phyloP scores from a whole-genome alignment of 2,329 filamentous ascomycete genomes.

The Xylariomycetidae sp. region DNA sequence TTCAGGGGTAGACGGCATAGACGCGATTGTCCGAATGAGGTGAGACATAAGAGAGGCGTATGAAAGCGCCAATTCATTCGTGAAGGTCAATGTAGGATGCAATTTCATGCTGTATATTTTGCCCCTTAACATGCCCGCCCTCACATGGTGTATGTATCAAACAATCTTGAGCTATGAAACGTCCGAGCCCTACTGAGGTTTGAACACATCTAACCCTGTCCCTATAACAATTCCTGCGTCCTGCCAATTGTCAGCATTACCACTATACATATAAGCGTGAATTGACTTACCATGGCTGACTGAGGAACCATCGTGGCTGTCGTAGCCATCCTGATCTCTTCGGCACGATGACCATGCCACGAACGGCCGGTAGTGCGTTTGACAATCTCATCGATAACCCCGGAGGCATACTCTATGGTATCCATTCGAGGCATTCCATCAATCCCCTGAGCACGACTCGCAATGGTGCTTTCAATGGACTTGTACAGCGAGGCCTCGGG shows the following conservation, averaged over 20 bases:
- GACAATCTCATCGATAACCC: conserved; percentile 14
- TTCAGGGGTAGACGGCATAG: no score
- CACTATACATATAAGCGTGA: background rate
- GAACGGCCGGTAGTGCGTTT: conserved; percentile 15
- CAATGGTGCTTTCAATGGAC: conserved; percentile 14
- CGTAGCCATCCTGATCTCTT: conserved; percentile 14
- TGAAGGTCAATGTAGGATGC: no score
- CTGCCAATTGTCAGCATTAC: conserved; percentile 11
- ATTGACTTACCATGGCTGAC: conserved; percentile 13
- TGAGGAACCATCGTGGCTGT: conserved; percentile 16
- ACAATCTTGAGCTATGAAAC: no score
- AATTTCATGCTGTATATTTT: no score
- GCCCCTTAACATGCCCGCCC: no score
- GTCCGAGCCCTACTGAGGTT: no score
- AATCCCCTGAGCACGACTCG: conserved; percentile 17
- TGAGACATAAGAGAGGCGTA: no score
- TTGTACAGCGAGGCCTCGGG: conserved; percentile 18
- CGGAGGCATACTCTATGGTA: conserved; percentile 15
- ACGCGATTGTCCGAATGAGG: no score
- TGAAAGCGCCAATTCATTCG: no score
- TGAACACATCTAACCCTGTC: conserved; percentile 18
- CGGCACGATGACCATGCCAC: conserved; percentile 17
- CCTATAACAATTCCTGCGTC: conserved; percentile 16
- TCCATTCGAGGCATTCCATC: conserved; percentile 18
- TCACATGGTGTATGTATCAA: no score